Percentiles rank a stretch among this genome's conserved stretches.
Evolutionary conservation across 2,329 filamentous ascomycete species (phyloP).

Genomic region (Mariannaea elegans): DNA sequence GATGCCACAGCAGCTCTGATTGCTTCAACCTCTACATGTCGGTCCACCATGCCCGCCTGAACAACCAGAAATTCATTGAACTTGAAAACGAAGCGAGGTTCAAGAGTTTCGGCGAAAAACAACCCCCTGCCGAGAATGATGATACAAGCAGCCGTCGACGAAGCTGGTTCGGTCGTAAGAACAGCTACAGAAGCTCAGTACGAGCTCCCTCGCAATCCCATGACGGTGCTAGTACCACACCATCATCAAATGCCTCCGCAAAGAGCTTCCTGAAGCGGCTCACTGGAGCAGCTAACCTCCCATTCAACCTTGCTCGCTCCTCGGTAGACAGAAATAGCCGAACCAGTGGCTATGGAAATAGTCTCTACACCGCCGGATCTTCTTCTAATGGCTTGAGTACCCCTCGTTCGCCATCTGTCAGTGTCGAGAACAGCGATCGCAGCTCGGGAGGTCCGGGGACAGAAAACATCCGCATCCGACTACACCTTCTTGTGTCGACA

Average conservation of each 20-base stretch:
- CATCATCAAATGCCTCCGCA: slow-evolving; percentile 69
- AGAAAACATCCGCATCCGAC: slow-evolving; percentile 80
- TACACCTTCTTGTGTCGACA: slow-evolving; percentile 80
- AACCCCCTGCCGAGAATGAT: slow-evolving; percentile 58
- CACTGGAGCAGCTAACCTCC: slow-evolving; percentile 72
- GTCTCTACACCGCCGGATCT: slow-evolving; percentile 68
- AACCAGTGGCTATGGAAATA: slow-evolving; percentile 62
- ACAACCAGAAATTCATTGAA: slow-evolving; percentile 87
- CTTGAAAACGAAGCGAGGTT: slow-evolving; percentile 73
- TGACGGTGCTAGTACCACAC: slow-evolving; percentile 75
- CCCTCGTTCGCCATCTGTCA: slow-evolving; percentile 67
- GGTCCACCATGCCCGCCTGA: slow-evolving; percentile 88
- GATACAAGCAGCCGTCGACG: slow-evolving; percentile 57
- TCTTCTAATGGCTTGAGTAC: slow-evolving; percentile 60
- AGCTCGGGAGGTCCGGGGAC: slow-evolving; percentile 70
- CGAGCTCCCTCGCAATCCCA: slow-evolving; percentile 73
- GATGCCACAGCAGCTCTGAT: slow-evolving; percentile 78
- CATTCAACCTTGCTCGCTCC: slow-evolving; percentile 85
- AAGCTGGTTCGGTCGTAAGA: slow-evolving; percentile 70
- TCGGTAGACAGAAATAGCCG: slow-evolving; percentile 69
- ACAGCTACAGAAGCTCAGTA: slow-evolving; percentile 70
- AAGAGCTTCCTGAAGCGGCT: slow-evolving; percentile 85
- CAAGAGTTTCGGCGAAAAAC: slow-evolving; percentile 74
- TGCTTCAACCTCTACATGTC: slow-evolving; percentile 84
- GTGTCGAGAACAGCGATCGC: slow-evolving; percentile 59